Evolutionary conservation across 768 basidiomycete genomes (phyloP), one percentile per base, ranked within the genome.

Genomic region (Mycena epipterygia): DNA sequence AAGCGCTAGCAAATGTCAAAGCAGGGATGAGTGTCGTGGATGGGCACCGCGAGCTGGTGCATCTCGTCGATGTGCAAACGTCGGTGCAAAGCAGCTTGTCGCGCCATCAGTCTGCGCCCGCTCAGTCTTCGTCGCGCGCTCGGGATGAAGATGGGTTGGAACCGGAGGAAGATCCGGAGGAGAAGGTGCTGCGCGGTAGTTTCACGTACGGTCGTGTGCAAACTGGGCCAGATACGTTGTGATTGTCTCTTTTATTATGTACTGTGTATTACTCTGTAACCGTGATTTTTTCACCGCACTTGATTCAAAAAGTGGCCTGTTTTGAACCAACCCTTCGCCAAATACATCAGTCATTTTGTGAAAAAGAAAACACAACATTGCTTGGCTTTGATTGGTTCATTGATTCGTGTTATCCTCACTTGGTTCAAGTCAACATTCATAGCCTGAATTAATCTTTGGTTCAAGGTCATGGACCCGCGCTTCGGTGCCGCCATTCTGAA

Each of bases 51-150:
- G 51, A 78, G 29, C 65, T 82, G n/a, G 80, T 84, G 23, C 81
- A 80, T 64, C 77, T 84, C 4, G 59, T 82, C 35, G 82, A 84
- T 69, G 82, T 82, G 6, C 83, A 83, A 74, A 77, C 70, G 37
- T 83, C 82, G 7, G 81, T 84, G 16, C 77, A 78, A 49, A 72
- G 73, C 42, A 73, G 73, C 57, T 69, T 83, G 75, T n/a, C 49
- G 39, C 39, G 41, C 25, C 35, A 13, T 19, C 46, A 67, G 16
- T 32, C 49, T 27, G n/a, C 29, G 61, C 29, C 55, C 37, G 33
- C 29, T 27, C 51, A 59, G 23, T 58, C 21, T 19, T 39, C 39
- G 6, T 29, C 44, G 19, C 64, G 48, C n/a, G 35, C 16, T 42
- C 57, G 41, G 23, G 70, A 56, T 27, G 64, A 65, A 30, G 72